Conservation (phyloP, 2,329 filamentous ascomycete species). For the Botrytis aclada region DNA sequence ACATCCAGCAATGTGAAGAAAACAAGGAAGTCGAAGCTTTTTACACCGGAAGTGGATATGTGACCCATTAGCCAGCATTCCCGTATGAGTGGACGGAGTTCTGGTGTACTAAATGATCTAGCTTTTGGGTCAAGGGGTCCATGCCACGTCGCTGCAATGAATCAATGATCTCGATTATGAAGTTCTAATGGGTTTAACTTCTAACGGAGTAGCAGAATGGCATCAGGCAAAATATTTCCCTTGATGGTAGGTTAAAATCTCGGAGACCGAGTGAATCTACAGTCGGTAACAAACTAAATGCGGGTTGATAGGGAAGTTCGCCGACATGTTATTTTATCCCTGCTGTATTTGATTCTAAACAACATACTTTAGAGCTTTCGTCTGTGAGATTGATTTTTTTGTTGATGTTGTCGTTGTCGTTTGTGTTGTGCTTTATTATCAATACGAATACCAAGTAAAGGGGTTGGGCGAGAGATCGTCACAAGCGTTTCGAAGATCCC, state of each 20-base stretch:
- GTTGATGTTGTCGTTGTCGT: neutral
- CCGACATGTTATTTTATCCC: neutral
- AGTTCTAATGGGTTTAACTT: neutral
- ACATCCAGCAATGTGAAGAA: neutral
- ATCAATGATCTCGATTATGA: neutral
- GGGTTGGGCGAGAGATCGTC: neutral
- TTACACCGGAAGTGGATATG: neutral
- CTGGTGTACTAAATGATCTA: neutral
- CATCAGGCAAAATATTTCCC: neutral
- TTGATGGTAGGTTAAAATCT: neutral
- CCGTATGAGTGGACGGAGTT: neutral
- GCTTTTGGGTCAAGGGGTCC: neutral
- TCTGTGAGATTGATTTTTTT: neutral
- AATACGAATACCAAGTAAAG: neutral
- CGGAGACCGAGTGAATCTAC: neutral
- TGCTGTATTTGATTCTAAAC: neutral
- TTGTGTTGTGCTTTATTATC: neutral
- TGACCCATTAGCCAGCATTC: neutral
- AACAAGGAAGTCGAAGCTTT: neutral
- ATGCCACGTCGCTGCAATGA: neutral
- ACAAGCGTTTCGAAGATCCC: slow-evolving; percentile 1
- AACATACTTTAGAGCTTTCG: neutral
- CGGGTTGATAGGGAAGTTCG: neutral
- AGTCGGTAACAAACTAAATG: neutral
- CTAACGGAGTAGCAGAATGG: neutral